Evolutionary conservation across 495 filamentous ascomycete species (phyloP).

Genomic region (Terfezia boudieri): DNA sequence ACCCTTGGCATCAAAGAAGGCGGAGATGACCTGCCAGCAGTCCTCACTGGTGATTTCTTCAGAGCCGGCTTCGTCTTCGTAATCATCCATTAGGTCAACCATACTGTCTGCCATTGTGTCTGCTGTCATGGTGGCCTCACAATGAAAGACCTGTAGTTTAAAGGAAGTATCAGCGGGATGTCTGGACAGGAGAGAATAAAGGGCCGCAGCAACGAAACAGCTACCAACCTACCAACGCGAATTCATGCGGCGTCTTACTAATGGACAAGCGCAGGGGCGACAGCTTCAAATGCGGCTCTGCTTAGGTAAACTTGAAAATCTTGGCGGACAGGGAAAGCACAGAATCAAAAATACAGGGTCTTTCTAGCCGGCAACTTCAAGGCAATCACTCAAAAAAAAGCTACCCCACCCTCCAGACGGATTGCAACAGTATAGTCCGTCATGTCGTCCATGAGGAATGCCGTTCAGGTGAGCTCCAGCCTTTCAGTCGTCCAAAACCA

Average conservation of each 20-base stretch:
- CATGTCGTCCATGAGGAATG: constrained; percentile 71
- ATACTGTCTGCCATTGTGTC: constrained; percentile 1
- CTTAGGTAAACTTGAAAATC: neutral
- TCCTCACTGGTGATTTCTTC: constrained; percentile 72
- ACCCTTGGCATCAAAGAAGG: constrained; percentile 88
- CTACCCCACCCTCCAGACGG: neutral
- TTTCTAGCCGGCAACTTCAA: no score
- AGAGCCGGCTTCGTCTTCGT: constrained; percentile 22
- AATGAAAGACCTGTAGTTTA: no score
- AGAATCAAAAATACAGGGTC: no score
- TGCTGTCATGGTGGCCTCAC: neutral
- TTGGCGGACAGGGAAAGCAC: neutral
- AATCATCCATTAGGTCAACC: constrained; percentile 26
- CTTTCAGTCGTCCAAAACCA: no score
- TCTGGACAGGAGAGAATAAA: no score
- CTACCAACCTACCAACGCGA: no score
- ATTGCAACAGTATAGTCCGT: neutral
- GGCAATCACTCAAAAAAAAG: neutral
- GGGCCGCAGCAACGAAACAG: no score
- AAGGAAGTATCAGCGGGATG: no score
- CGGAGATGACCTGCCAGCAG: constrained; percentile 89
- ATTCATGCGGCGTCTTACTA: no score
- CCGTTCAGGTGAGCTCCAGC: constrained; percentile 33
- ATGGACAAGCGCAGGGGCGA: neutral
- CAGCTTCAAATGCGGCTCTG: neutral